Percentiles rank a stretch among this genome's conserved stretches.
Evolutionary conservation across 345 rosid genomes (phyloP).

Genomic region (Anacardium occidentale): DNA sequence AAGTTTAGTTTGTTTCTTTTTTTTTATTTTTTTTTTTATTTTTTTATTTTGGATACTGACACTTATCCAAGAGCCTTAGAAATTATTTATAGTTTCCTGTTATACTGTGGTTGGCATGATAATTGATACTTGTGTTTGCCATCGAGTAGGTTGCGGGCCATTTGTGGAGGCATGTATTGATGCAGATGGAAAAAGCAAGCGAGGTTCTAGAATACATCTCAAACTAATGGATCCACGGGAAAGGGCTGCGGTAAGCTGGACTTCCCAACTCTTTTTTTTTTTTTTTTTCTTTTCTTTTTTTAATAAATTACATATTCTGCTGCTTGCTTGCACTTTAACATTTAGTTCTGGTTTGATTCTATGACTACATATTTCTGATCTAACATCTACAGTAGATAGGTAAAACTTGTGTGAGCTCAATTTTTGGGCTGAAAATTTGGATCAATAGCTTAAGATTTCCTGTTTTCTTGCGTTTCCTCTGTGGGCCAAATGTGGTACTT

Average conservation of each 20-base stretch:
- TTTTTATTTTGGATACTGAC: not conserved
- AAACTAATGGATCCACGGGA: conserved; percentile 84
- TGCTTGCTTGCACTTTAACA: not conserved
- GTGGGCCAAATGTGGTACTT: not conserved
- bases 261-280: not conserved
- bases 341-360: not conserved
- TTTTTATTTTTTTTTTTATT: not conserved
- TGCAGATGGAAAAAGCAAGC: conserved; percentile 74
- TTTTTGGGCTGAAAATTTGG: not conserved
- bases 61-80: not conserved
- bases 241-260: conserved; percentile 74
- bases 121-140: not conserved
- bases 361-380: not conserved
- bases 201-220: conserved; percentile 92
- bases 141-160: conserved; percentile 74
- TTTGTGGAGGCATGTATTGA: conserved; percentile 95
- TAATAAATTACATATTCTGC: not conserved
- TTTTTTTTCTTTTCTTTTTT: too few species aligned
- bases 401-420: not conserved
- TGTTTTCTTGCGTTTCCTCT: not conserved
- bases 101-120: not conserved
- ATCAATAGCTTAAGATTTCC: not conserved
- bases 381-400: not conserved
- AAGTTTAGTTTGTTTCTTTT: not conserved
- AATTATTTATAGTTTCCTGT: not conserved